These are phyloP conservation scores for Globisporangium barbulae DNA, from an alignment of 352 stramenopile species.

Conservation along the genomic window DNA sequence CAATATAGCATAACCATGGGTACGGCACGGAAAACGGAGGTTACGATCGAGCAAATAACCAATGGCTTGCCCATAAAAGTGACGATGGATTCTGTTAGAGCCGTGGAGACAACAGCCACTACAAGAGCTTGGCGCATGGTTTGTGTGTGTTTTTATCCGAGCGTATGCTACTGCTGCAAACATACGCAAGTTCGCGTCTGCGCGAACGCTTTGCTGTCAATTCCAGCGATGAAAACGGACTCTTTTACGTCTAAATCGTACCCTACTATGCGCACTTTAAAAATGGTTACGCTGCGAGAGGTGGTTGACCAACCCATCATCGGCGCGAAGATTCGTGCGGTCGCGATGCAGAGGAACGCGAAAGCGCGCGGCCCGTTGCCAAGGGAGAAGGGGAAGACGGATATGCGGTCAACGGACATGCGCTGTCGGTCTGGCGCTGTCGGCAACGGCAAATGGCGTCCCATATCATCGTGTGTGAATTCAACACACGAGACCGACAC, in stretches of 20 bases:
- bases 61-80: background rate
- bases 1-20: background rate
- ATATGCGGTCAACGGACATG: background rate
- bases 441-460: background rate
- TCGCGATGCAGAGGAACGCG: background rate
- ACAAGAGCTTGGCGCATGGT: background rate
- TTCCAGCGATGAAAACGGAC: background rate
- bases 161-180: no score
- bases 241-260: background rate
- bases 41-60: background rate
- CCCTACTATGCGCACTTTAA: background rate
- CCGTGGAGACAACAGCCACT: background rate
- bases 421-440: background rate
- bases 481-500: background rate
- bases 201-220: background rate
- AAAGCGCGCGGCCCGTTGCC: background rate
- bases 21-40: background rate
- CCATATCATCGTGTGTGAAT: background rate
- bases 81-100: background rate
- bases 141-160: background rate
- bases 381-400: background rate
- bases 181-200: no score
- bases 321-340: conserved; percentile 2
- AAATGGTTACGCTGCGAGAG: background rate
- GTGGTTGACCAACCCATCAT: conserved; percentile 1